Percentiles rank a stretch among this genome's conserved stretches.
phyloP scores from a whole-genome alignment of 148 eudicot genomes.

The Silene latifolia region DNA sequence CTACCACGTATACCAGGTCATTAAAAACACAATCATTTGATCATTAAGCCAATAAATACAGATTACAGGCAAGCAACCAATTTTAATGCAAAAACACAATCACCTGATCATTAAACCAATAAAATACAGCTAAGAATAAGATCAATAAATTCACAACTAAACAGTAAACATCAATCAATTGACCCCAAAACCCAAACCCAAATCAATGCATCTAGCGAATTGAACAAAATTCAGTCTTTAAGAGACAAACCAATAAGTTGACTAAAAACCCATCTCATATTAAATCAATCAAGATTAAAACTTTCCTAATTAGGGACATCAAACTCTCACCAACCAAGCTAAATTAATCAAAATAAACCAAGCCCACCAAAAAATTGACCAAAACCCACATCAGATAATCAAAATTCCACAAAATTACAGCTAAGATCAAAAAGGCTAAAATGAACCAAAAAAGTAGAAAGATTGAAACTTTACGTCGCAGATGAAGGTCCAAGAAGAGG shows the following conservation, averaged over 20 bases:
- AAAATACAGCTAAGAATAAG: not conserved
- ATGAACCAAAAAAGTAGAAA: not conserved
- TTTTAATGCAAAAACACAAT: not conserved
- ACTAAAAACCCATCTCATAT: not conserved
- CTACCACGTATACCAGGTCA: no score
- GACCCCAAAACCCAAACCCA: not conserved
- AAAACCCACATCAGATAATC: not conserved
- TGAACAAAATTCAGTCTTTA: no score
- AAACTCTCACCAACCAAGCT: not conserved
- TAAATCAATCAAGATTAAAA: not conserved
- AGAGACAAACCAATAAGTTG: not conserved
- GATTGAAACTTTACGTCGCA: constrained; percentile 39
- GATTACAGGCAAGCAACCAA: not conserved
- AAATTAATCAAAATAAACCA: constrained; percentile 15
- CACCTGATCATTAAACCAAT: not conserved
- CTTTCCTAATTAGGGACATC: not conserved
- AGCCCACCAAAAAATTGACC: not conserved
- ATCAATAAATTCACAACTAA: not conserved
- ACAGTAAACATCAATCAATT: not conserved
- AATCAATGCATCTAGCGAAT: not conserved
- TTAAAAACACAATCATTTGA: no score
- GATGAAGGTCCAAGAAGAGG: constrained; percentile 92
- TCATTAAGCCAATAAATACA: no score
- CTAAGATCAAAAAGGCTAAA: not conserved
- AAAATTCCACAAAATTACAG: not conserved